Percentiles rank a stretch among this genome's conserved stretches.
Conservation (phyloP, 2,329 filamentous ascomycete species). For the Fusarium xyrophilum region DNA sequence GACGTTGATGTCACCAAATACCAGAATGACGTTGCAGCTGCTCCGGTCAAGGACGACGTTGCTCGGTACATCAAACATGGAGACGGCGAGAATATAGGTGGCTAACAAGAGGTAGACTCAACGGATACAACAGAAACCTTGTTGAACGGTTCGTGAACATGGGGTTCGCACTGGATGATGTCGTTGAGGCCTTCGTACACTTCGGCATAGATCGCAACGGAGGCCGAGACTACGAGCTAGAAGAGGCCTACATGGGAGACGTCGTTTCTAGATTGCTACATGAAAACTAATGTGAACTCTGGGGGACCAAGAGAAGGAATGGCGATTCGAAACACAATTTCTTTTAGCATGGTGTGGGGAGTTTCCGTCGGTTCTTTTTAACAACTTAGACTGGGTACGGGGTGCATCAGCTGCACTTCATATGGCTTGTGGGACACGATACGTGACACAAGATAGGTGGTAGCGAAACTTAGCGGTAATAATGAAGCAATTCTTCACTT, state of each 20-base stretch:
- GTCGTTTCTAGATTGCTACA: constrained; percentile 85
- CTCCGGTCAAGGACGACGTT: constrained; percentile 20
- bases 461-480: neutral
- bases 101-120: constrained; percentile 64
- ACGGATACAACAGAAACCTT: constrained; percentile 84
- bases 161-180: constrained; percentile 88
- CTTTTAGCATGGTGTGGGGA: constrained; percentile 36
- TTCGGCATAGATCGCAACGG: constrained; percentile 81
- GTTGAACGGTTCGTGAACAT: constrained; percentile 86
- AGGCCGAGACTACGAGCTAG: constrained; percentile 83
- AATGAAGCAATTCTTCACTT: neutral
- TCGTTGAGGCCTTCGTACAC: constrained; percentile 82
- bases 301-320: constrained; percentile 1
- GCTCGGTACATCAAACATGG: constrained; percentile 41
- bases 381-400: constrained; percentile 15
- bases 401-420: neutral
- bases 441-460: neutral
- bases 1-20: constrained; percentile 51
- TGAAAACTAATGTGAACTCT: constrained; percentile 60
- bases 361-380: constrained; percentile 23
- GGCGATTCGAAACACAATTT: constrained; percentile 5
- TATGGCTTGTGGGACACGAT: neutral
- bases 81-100: neutral
- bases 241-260: constrained; percentile 89
- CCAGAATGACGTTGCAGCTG: constrained; percentile 59